These are phyloP conservation scores for Zasmidium angulare DNA, from an alignment of 2,329 filamentous ascomycete species.

Conservation along the genomic window DNA sequence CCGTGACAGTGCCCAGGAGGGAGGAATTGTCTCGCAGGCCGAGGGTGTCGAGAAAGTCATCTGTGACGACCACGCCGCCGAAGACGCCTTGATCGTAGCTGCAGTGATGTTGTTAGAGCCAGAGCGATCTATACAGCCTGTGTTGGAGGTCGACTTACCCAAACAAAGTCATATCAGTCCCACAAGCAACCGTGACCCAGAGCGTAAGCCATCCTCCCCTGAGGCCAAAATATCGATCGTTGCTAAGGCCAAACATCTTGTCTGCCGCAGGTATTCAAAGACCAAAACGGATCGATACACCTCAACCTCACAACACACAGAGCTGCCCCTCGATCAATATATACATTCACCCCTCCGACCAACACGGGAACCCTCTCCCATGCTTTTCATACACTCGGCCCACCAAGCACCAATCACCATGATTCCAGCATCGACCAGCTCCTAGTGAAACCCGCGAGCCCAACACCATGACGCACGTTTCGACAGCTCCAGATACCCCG, in stretches of 20 bases:
- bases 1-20: constrained; percentile 49
- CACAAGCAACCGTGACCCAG: constrained; percentile 40
- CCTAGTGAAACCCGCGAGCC: constrained; percentile 3
- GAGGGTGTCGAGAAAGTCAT: constrained; percentile 22
- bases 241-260: constrained; percentile 23
- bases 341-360: not conserved
- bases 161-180: constrained; percentile 46
- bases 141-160: no score
- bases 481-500: constrained; percentile 8
- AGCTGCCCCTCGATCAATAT: not conserved
- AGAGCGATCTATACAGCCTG: no score
- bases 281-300: not conserved
- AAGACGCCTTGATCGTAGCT: constrained; percentile 47
- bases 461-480: constrained; percentile 4
- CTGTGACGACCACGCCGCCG: constrained; percentile 54
- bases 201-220: constrained; percentile 58
- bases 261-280: not conserved
- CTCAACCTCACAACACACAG: not conserved
- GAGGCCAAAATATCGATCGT: constrained; percentile 52
- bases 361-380: no score
- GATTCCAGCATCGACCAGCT: no score
- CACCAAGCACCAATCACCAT: not conserved
- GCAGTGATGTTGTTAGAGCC: constrained; percentile 10
- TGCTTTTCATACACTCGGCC: no score
- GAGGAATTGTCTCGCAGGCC: constrained; percentile 22